Conservation (phyloP, 331 rosid species). For the Ulmus americana region DNA sequence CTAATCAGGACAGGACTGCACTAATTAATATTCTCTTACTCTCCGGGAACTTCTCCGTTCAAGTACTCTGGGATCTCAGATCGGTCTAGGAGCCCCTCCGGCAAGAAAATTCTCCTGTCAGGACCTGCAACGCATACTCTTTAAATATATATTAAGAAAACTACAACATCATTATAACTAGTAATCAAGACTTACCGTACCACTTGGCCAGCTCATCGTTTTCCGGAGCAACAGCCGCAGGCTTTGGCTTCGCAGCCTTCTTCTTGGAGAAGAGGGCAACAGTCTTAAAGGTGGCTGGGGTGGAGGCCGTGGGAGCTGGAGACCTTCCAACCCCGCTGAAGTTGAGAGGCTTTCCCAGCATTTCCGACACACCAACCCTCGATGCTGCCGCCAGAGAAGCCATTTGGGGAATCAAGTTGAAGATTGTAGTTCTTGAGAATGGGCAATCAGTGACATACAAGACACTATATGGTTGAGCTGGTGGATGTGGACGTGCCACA, state of each 20-base stretch:
- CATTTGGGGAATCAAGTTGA: constrained; percentile 30
- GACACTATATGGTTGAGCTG: constrained; percentile 53
- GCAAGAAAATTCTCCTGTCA: constrained; percentile 86
- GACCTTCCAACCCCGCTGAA: constrained; percentile 50
- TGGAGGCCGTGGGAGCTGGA: constrained; percentile 54
- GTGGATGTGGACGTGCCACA: constrained; percentile 78
- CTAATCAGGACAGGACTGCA: not conserved
- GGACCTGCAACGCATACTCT: constrained; percentile 51
- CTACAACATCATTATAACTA: not conserved
- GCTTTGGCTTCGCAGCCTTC: constrained; percentile 62
- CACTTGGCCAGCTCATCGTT: constrained; percentile 95
- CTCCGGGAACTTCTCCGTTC: constrained; percentile 95
- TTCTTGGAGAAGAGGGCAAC: constrained; percentile 79
- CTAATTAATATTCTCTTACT: constrained; percentile 37
- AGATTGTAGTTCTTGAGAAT: not conserved
- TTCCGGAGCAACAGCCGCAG: constrained; percentile 41
- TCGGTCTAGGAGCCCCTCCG: constrained; percentile 82
- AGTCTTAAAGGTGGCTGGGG: constrained; percentile 54
- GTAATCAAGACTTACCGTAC: constrained; percentile 68
- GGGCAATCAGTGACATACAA: not conserved
- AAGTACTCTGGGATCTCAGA: constrained; percentile 88
- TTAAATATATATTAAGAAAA: not conserved
- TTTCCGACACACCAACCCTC: constrained; percentile 72
- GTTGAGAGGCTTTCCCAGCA: constrained; percentile 75
- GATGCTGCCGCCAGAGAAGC: constrained; percentile 72